Evolutionary conservation across 768 basidiomycete species (phyloP), one percentile per base, ranked within the genome.

Genomic region (Lyophyllum decastes): DNA sequence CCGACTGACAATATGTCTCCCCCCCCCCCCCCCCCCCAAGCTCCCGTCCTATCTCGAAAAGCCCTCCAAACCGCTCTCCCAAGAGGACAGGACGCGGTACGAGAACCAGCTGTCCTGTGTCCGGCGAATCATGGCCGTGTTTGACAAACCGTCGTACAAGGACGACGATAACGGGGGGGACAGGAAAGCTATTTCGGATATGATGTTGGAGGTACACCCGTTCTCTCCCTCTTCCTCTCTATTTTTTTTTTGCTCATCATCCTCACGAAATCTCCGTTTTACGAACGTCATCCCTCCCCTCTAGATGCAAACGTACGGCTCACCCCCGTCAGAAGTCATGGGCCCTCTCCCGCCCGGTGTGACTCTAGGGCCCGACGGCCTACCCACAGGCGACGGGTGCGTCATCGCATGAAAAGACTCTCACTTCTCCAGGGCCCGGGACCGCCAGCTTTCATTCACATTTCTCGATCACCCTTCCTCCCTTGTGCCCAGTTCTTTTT

Each of bases 21-120:
- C 30, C 30, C 30, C 10, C 5, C 3, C 35, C 14, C 35, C 4
- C 16, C 16, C 14, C 35, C 16, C 35, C 35, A 52, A 94, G 92
- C 93, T 92, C 78, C 94, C 94, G 1, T 72, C 66, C 11, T 96
- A 93, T 73, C 81, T 95, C 48, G 68, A 71, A 5, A 77, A 84
- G 19, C 79, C 90, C 44, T 79, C 76, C 0, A 55, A 72, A 11
- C 80, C 81, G 2, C 69, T 94, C 17, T 75, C 85, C 0, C 59
- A 10, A 40, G 54, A 56, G 19, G 91, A 94, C 57, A 78, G 77
- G 54, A 72, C 66, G n/a, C 82, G 89, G 10, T 94, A 85, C 66
- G 76, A 81, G 27, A 74, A 78, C 43, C 92, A 95, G 66, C 75
- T 80, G 9, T 60, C 61, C 2, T 80, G 82, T 61, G 83, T 92